Percentiles rank a stretch among this genome's conserved stretches.
Conservation (phyloP, 495 filamentous ascomycete species). For the Penicilliopsis zonata region DNA sequence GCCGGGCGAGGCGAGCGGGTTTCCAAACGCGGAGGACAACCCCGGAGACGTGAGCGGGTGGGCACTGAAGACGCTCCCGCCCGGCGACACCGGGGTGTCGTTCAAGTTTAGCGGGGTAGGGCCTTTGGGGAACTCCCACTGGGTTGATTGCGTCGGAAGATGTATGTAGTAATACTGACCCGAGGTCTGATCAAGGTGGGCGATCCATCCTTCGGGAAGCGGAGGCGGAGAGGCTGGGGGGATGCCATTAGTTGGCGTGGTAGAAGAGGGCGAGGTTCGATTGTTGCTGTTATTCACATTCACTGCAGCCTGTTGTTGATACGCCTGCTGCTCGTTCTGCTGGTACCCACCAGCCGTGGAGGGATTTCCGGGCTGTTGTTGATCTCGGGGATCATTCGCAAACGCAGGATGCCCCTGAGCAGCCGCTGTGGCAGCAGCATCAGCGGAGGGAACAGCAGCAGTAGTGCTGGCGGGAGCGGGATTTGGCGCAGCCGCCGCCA, state of each 20-base stretch:
- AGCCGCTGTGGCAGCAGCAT: constrained; percentile 23
- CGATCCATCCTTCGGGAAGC: constrained; percentile 95
- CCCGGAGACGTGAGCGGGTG: constrained; percentile 65
- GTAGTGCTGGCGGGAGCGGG: constrained; percentile 13
- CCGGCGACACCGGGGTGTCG: constrained; percentile 65
- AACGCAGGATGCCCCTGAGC: constrained; percentile 71
- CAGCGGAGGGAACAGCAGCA: constrained; percentile 7
- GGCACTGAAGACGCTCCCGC: constrained; percentile 59
- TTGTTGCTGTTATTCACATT: too few relatives aligned
- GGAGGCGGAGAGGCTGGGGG: constrained; percentile 78
- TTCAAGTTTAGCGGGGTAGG: constrained; percentile 75
- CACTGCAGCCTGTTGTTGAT: constrained; percentile 26
- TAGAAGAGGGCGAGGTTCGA: too few relatives aligned
- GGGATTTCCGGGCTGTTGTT: constrained; percentile 33
- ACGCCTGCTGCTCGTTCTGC: constrained; percentile 23
- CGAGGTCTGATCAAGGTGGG: constrained; percentile 86
- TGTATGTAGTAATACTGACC: constrained; percentile 99
- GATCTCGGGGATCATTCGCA: constrained; percentile 59
- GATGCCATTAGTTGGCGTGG: constrained; percentile 43
- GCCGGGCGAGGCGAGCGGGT: constrained; percentile 66
- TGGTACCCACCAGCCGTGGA: constrained; percentile 17
- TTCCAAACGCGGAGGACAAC: constrained; percentile 55
- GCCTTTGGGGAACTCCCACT: constrained; percentile 97
- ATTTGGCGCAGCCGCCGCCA: constrained; percentile 17
- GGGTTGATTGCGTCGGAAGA: constrained; percentile 86